A percentile compares a stretch with the other conserved stretches of the same genome.
phyloP scores from a whole-genome alignment of 2,329 filamentous ascomycete species.

The Fusarium sublunatum region DNA sequence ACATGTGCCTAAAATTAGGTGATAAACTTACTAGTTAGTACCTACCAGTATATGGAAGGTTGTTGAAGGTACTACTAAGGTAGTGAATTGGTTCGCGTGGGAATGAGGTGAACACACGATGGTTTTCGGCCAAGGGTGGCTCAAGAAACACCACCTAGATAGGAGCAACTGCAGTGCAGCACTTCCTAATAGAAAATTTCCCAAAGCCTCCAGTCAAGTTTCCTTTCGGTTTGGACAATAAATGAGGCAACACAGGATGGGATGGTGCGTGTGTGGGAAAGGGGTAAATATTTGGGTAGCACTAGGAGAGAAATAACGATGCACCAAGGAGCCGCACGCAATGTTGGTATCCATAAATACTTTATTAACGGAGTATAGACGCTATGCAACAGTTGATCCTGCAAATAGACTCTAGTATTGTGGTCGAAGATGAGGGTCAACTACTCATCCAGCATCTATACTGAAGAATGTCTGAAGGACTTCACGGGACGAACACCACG shows the following conservation, averaged over 20 bases:
- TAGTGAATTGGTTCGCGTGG: not conserved
- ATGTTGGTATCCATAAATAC: not conserved
- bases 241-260: not conserved
- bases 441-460: not conserved
- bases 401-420: not conserved
- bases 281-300: not conserved
- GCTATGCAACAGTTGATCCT: not conserved
- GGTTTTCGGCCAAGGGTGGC: not conserved
- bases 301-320: not conserved
- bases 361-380: not conserved
- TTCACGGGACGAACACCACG: conserved; percentile 45
- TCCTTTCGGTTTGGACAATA: not conserved
- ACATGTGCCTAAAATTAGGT: not conserved
- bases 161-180: not conserved
- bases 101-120: not conserved
- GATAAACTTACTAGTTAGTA: too few species aligned
- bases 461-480: conserved; percentile 43
- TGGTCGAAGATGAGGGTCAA: not conserved
- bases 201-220: not conserved
- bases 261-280: not conserved
- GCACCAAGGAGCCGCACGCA: not conserved
- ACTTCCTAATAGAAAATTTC: not conserved
- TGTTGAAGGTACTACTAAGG: not conserved
- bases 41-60: too few species aligned
- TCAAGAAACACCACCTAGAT: not conserved